A percentile compares a stretch with the other conserved stretches of the same genome.
Conservation (phyloP, 2,329 filamentous ascomycete genomes). For the Stachybotrys chartarum region DNA sequence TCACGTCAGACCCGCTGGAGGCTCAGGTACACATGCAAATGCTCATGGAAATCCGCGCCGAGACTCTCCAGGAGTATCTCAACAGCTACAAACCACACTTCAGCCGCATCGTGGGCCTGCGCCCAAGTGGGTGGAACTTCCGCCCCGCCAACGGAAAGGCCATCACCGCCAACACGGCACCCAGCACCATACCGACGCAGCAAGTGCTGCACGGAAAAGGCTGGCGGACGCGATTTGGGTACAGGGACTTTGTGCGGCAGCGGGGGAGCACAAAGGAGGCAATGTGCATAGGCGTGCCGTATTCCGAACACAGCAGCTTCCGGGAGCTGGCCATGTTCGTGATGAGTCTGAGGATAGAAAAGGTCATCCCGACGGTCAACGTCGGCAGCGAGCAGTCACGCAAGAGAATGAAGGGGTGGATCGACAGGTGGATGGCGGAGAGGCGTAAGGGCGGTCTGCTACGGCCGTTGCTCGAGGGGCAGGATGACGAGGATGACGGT, state of each 20-base stretch:
- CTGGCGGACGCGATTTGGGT: slow-evolving; percentile 71
- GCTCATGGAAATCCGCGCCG: slow-evolving; percentile 85
- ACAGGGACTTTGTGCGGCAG: slow-evolving; percentile 69
- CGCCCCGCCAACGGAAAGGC: slow-evolving; percentile 52
- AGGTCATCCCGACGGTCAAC: slow-evolving; percentile 91
- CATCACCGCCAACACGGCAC: slow-evolving; percentile 47
- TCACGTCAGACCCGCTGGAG: slow-evolving; percentile 73
- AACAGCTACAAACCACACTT: slow-evolving; percentile 75
- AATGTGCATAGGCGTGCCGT: slow-evolving; percentile 89
- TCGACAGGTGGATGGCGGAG: slow-evolving; percentile 55
- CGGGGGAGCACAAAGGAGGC: slow-evolving; percentile 76
- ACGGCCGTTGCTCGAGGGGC: slow-evolving; percentile 32
- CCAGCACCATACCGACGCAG: slow-evolving; percentile 40
- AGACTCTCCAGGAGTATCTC: slow-evolving; percentile 87
- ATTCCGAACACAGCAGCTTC: slow-evolving; percentile 93
- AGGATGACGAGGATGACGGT: slow-evolving; percentile 20
- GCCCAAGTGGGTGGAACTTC: slow-evolving; percentile 93
- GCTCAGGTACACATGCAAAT: slow-evolving; percentile 98
- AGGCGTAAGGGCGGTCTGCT: slow-evolving; percentile 48
- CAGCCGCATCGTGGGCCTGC: slow-evolving; percentile 79
- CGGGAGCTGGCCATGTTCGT: slow-evolving; percentile 90
- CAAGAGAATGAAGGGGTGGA: slow-evolving; percentile 57
- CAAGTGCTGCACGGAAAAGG: slow-evolving; percentile 49
- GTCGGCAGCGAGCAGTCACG: slow-evolving; percentile 52
- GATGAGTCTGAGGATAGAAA: slow-evolving; percentile 78